These are phyloP conservation scores for Pythium rhizo-oryzae DNA, from an alignment of 352 stramenopile genomes.

Conservation along the genomic window DNA sequence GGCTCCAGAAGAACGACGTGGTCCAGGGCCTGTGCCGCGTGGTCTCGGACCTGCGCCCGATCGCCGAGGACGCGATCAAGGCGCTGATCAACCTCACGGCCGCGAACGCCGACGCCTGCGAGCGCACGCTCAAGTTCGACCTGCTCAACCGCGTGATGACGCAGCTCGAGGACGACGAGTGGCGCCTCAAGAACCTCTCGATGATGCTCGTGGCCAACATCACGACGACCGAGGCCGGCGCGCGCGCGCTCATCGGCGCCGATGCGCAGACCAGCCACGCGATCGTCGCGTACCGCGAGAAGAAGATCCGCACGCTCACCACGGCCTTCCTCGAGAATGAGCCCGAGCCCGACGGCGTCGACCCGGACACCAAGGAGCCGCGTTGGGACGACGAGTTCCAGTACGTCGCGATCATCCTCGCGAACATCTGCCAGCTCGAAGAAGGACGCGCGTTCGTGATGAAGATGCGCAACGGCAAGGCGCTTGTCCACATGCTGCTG, in stretches of 20 bases:
- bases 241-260: conserved; percentile 67
- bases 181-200: conserved; percentile 79
- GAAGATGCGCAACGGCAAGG: conserved; percentile 68
- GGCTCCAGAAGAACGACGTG: conserved; percentile 70
- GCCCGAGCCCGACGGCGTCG: conserved; percentile 76
- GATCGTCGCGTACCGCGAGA: conserved; percentile 64
- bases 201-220: conserved; percentile 91
- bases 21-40: conserved; percentile 79
- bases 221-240: conserved; percentile 68
- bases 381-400: conserved; percentile 90
- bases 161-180: conserved; percentile 82
- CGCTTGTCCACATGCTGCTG: conserved; percentile 64
- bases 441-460: conserved; percentile 79
- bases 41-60: conserved; percentile 82
- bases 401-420: conserved; percentile 85
- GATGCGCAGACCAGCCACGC: conserved; percentile 49
- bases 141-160: conserved; percentile 88
- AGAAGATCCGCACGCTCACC: conserved; percentile 81
- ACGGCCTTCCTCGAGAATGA: conserved; percentile 71
- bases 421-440: conserved; percentile 85
- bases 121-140: conserved; percentile 78
- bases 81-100: conserved; percentile 87
- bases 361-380: conserved; percentile 66
- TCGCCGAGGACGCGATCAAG: conserved; percentile 87
- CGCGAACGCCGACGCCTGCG: conserved; percentile 60